Evolutionary conservation across 2,329 filamentous ascomycete genomes (phyloP).

Genomic region (Thelonectria discophora): DNA sequence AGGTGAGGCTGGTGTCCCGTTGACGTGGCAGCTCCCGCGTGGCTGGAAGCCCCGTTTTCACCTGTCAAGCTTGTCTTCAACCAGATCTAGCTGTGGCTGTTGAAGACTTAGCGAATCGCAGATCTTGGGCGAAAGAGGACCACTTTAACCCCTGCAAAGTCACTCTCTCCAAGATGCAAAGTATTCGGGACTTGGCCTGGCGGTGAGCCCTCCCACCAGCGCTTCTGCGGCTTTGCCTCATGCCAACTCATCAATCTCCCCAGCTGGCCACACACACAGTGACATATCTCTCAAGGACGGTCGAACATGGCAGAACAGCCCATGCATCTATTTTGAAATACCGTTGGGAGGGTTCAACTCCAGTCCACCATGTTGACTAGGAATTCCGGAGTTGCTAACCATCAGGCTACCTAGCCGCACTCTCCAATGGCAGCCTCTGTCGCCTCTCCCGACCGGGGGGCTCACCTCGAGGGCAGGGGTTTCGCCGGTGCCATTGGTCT

Average conservation of each 20-base stretch:
- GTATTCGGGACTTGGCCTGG: conserved; percentile 42
- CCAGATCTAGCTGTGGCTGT: conserved; percentile 33
- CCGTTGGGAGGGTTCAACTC: conserved; percentile 9
- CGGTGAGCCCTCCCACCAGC: conserved; percentile 35
- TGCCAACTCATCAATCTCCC: conserved; percentile 42
- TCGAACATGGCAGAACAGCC: conserved; percentile 13
- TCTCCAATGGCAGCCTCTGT: conserved; percentile 49
- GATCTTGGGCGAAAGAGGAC: conserved; percentile 17
- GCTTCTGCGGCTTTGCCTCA: conserved; percentile 38
- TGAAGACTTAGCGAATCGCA: conserved; percentile 35
- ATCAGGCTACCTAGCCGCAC: conserved; percentile 40
- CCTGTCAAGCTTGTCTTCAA: conserved; percentile 31
- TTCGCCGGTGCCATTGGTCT: conserved; percentile 46
- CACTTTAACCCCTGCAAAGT: conserved; percentile 41
- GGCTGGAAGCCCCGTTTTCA: conserved; percentile 42
- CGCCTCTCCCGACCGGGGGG: conserved; percentile 39
- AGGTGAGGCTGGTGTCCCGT: conserved; percentile 50
- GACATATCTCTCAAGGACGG: conserved; percentile 12
- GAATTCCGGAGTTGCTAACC: conserved; percentile 24
- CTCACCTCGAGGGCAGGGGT: conserved; percentile 44
- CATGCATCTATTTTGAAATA: conserved; percentile 15
- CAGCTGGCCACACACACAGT: conserved; percentile 37
- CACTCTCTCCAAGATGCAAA: conserved; percentile 39
- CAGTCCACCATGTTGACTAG: conserved; percentile 5
- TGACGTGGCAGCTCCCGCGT: conserved; percentile 55